These are phyloP conservation scores for Whalleya microplaca DNA, from an alignment of 2,329 filamentous ascomycete species.

Conservation along the genomic window DNA sequence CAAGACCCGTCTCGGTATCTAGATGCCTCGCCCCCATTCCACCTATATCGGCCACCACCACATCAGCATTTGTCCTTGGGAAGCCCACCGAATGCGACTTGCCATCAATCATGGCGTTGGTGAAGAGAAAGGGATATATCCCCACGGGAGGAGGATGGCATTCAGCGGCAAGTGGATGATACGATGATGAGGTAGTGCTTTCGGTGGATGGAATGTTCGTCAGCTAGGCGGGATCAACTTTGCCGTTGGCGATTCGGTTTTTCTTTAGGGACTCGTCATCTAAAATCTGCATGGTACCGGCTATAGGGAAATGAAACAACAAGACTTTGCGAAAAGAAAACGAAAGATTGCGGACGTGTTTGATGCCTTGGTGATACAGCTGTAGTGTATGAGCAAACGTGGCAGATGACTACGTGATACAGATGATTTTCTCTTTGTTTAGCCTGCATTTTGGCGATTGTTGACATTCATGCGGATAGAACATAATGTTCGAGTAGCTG, in stretches of 20 bases:
- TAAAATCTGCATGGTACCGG: slow-evolving; percentile 50
- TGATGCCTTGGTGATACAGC: neutral
- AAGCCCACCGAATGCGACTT: slow-evolving; percentile 23
- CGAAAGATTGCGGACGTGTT: neutral
- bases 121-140: slow-evolving; percentile 1
- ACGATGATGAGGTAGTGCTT: slow-evolving; percentile 12
- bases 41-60: slow-evolving; percentile 29
- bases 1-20: slow-evolving; percentile 99
- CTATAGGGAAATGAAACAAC: slow-evolving; percentile 51
- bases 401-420: neutral
- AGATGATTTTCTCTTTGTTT: neutral
- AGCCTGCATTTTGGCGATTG: neutral
- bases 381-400: neutral
- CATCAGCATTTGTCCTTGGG: slow-evolving; percentile 15
- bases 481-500: no score
- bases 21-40: slow-evolving; percentile 61
- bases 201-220: slow-evolving; percentile 16
- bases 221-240: slow-evolving; percentile 19
- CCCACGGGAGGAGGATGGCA: slow-evolving; percentile 12
- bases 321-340: slow-evolving; percentile 21
- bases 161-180: slow-evolving; percentile 15
- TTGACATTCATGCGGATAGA: neutral
- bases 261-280: slow-evolving; percentile 36
- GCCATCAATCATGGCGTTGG: slow-evolving; percentile 17
- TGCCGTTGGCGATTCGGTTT: slow-evolving; percentile 33